A percentile compares a stretch with the other conserved stretches of the same genome.
phyloP scores from a whole-genome alignment of 805 yeast genomes.

The Candida pseudofarinosa region DNA sequence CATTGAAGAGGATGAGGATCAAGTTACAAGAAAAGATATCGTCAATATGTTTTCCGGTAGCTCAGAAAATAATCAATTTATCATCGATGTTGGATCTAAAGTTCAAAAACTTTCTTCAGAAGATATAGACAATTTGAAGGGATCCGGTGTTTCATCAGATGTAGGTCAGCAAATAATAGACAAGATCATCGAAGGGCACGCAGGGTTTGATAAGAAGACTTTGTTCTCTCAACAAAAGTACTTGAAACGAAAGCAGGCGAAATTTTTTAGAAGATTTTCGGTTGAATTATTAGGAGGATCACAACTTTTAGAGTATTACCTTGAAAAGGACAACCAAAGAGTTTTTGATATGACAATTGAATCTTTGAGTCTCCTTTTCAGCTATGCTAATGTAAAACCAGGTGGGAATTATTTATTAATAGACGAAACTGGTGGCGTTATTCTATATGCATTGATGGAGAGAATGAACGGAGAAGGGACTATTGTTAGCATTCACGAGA shows the following conservation, averaged over 20 bases:
- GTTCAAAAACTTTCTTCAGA: slow-evolving; percentile 70
- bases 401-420: slow-evolving; percentile 85
- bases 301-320: slow-evolving; percentile 65
- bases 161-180: slow-evolving; percentile 77
- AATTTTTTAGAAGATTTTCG: slow-evolving; percentile 81
- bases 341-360: slow-evolving; percentile 84
- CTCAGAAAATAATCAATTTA: slow-evolving; percentile 61
- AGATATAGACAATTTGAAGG: slow-evolving; percentile 84
- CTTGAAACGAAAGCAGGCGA: slow-evolving; percentile 84
- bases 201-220: slow-evolving; percentile 84
- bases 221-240: slow-evolving; percentile 88
- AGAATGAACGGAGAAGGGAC: slow-evolving; percentile 78
- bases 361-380: slow-evolving; percentile 70
- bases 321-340: slow-evolving; percentile 69
- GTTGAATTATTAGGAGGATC: slow-evolving; percentile 72
- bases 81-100: slow-evolving; percentile 62
- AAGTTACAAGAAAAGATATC: slow-evolving; percentile 35
- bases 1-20: slow-evolving; percentile 32
- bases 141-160: slow-evolving; percentile 55
- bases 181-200: slow-evolving; percentile 78
- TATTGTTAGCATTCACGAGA: slow-evolving; percentile 78
- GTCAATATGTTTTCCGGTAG: slow-evolving; percentile 37
- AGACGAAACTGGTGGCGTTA: slow-evolving; percentile 94
- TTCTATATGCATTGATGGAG: slow-evolving; percentile 81
- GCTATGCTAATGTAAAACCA: slow-evolving; percentile 77